Percentiles rank a stretch among this genome's conserved stretches.
Conservation (phyloP, 2,329 filamentous ascomycete genomes). For the Claviceps sp. region DNA sequence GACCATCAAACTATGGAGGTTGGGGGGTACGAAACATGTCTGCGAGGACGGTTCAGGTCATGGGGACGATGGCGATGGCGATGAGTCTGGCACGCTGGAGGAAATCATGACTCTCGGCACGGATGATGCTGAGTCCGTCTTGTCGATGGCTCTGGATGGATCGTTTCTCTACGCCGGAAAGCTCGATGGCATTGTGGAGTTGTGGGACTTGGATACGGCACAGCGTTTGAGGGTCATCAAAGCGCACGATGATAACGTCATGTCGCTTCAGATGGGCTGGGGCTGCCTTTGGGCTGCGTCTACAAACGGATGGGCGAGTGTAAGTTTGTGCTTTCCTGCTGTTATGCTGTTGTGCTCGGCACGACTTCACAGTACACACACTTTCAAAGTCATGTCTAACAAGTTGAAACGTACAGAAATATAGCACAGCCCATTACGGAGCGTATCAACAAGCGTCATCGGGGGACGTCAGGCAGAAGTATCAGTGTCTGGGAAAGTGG, state of each 20-base stretch:
- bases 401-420: conserved; percentile 36
- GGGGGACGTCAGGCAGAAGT: conserved; percentile 58
- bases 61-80: conserved; percentile 20
- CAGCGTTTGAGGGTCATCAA: conserved; percentile 82
- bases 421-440: conserved; percentile 52
- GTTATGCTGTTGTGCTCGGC: not conserved
- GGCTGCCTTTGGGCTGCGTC: conserved; percentile 78
- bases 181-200: conserved; percentile 73
- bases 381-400: not conserved
- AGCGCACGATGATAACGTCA: conserved; percentile 67
- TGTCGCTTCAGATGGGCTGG: conserved; percentile 74
- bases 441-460: conserved; percentile 35
- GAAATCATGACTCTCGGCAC: conserved; percentile 54
- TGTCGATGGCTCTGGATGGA: conserved; percentile 76
- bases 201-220: conserved; percentile 93
- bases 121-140: conserved; percentile 49
- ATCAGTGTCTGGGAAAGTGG: conserved; percentile 67
- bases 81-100: conserved; percentile 40
- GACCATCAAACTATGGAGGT: conserved; percentile 83
- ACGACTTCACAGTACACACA: no score
- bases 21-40: conserved; percentile 23
- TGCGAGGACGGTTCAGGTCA: conserved; percentile 16
- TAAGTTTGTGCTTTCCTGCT: conserved; percentile 28
- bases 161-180: conserved; percentile 89
- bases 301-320: conserved; percentile 76